Evolutionary conservation across 352 stramenopile species (phyloP).

Genomic region (Phytopythium cucurbitacearum): DNA sequence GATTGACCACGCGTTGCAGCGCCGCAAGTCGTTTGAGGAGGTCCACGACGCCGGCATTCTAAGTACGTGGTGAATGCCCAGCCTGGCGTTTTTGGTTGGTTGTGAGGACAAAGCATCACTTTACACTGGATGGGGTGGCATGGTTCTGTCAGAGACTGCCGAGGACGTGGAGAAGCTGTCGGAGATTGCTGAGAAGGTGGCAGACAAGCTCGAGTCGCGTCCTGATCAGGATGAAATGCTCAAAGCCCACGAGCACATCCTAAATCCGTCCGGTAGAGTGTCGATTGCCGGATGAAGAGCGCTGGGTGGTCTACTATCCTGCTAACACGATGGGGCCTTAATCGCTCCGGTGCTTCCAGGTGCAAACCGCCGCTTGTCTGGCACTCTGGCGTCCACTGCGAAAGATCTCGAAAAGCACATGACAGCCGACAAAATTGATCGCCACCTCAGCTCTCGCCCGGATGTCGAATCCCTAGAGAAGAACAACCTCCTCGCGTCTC

Average conservation of each 20-base stretch:
- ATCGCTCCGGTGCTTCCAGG: constrained; percentile 6
- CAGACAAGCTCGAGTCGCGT: constrained; percentile 41
- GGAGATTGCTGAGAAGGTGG: constrained; percentile 32
- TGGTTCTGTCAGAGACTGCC: constrained; percentile 16
- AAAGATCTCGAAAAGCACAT: constrained; percentile 50
- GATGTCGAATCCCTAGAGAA: constrained; percentile 54
- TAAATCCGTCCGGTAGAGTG: constrained; percentile 31
- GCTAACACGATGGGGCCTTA: no score
- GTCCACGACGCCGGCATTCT: constrained; percentile 42
- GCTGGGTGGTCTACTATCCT: not conserved
- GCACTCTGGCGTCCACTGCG: constrained; percentile 32
- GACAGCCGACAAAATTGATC: constrained; percentile 67
- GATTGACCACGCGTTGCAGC: constrained; percentile 29
- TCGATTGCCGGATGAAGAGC: not conserved
- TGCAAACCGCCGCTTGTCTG: constrained; percentile 29
- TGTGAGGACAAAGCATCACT: no score
- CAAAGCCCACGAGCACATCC: constrained; percentile 42
- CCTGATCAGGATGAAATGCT: constrained; percentile 47
- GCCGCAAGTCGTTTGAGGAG: constrained; percentile 43
- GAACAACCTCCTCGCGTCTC: constrained; percentile 47
- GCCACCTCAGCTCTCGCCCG: constrained; percentile 47
- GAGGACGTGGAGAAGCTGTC: constrained; percentile 36
- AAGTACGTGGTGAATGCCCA: constrained; percentile 13
- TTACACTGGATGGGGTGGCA: no score
- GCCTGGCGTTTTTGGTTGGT: not conserved